Percentiles rank a stretch among this genome's conserved stretches.
Conservation (phyloP, 768 basidiomycete species). For the Dioszegia hungarica region DNA sequence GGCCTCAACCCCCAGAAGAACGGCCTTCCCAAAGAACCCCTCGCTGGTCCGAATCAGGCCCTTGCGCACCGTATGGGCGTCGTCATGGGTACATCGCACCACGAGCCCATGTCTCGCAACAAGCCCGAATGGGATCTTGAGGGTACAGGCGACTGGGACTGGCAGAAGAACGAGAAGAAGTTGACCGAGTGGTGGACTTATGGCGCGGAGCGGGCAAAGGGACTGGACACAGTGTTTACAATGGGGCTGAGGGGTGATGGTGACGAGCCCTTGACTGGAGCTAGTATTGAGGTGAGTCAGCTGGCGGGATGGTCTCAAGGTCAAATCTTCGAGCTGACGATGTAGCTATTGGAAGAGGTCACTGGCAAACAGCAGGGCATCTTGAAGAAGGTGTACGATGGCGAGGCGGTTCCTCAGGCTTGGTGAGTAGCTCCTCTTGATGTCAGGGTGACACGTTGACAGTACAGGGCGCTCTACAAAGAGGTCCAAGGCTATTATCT, state of each 20-base stretch:
- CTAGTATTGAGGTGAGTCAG: constrained; percentile 24
- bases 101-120: constrained; percentile 71
- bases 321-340: constrained; percentile 48
- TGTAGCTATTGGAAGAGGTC: constrained; percentile 2
- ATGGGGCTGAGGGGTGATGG: constrained; percentile 62
- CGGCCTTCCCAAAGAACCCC: constrained; percentile 32
- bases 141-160: constrained; percentile 61
- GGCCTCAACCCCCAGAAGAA: constrained; percentile 15
- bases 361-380: constrained; percentile 61
- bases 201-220: constrained; percentile 59
- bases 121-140: constrained; percentile 62
- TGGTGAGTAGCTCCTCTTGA: too few relatives aligned
- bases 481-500: constrained; percentile 64
- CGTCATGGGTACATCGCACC: constrained; percentile 67
- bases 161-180: constrained; percentile 53
- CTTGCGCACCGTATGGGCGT: constrained; percentile 64
- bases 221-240: constrained; percentile 62
- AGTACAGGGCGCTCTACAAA: constrained; percentile 52
- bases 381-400: constrained; percentile 55
- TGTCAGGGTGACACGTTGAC: constrained; percentile 53
- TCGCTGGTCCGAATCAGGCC: constrained; percentile 58
- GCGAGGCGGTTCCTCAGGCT: constrained; percentile 58
- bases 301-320: constrained; percentile 42
- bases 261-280: constrained; percentile 44
- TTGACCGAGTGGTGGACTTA: constrained; percentile 63